Evolutionary conservation across 2,329 filamentous ascomycete species (phyloP).

Genomic region (Diaporthe sp.): DNA sequence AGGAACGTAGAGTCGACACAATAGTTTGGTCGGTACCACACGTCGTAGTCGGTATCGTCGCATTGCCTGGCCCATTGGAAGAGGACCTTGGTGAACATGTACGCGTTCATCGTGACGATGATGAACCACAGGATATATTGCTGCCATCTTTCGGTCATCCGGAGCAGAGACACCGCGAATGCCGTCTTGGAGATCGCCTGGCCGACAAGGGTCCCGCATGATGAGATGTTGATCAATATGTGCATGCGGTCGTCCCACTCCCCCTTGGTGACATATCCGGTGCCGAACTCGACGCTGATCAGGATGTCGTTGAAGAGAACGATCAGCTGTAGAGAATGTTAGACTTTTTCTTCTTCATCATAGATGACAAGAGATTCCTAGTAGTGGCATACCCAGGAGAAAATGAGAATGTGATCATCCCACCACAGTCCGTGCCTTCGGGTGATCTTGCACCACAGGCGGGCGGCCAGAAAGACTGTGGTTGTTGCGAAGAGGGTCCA

Average conservation of each 20-base stretch:
- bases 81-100: slow-evolving; percentile 31
- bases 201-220: slow-evolving; percentile 27
- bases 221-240: slow-evolving; percentile 31
- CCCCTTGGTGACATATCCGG: slow-evolving; percentile 34
- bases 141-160: slow-evolving; percentile 27
- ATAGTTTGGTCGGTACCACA: slow-evolving; percentile 17
- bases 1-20: not conserved
- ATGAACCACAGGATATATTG: slow-evolving; percentile 28
- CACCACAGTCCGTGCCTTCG: slow-evolving; percentile 34
- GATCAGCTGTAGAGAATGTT: slow-evolving; percentile 8
- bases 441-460: slow-evolving; percentile 37
- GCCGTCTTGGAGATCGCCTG: slow-evolving; percentile 32
- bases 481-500: slow-evolving; percentile 30
- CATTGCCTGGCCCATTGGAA: slow-evolving; percentile 32
- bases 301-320: slow-evolving; percentile 22
- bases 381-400: slow-evolving; percentile 30
- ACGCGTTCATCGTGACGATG: slow-evolving; percentile 30
- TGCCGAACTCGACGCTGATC: slow-evolving; percentile 28
- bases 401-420: slow-evolving; percentile 36
- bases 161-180: slow-evolving; percentile 30
- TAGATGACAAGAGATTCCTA: not conserved
- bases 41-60: slow-evolving; percentile 25
- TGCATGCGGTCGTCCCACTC: slow-evolving; percentile 36
- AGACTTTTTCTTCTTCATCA: not conserved
- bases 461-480: slow-evolving; percentile 29